Base-by-base conservation (phyloP, 192 early-diverging fungal genomes). In the Dissophora ornata region DNA sequence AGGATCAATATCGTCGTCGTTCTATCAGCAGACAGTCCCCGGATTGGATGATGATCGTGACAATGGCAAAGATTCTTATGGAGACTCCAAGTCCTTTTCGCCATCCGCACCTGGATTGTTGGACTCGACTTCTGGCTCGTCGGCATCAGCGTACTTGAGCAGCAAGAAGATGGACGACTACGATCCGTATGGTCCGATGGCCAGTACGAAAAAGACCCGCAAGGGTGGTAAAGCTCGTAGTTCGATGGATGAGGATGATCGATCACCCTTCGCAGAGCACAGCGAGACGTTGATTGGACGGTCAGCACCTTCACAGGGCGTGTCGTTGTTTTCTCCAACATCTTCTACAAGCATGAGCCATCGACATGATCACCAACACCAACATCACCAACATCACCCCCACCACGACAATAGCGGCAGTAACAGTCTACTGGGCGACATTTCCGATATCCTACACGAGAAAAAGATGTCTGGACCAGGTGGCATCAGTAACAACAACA, bases 11-110 rank as follows among this genome's bases (percentile, higher is more conserved):
- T 58, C 70, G 7, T 73, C 70, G 32, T 66, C 63, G 26, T 77
- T 77, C 21, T 77, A 77, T 57, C 57, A 67, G 36, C 73, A 77
- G 47, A 25, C 51, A 22, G 73, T 77, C 38, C 73, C 73, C 21
- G 73, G 65, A 21, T 21, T 75, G 49, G 71, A 75, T 34, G 57
- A 41, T 29, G 41, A 68, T 38, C 15, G 25, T 8, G 44, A n/a
- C 22, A 40, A 66, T 12, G 57, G 40, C 5, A 0, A 16, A 1
- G 32, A 26, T 48, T 21, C 21, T 16, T 7, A 30, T 29, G 25
- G 4, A 13, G n/a, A 2, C 51, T 33, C 51, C 13, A 47, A n/a
- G n/a, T n/a, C n/a, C n/a, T n/a, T n/a, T n/a, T 10, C 56, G 24
- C 15, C 40, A 22, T 21, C 7, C 2, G 22, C 21, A 25, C 33